These are phyloP conservation scores for Cucurbita moschata DNA, from an alignment of 306 rosid genomes.

Conservation along the genomic window DNA sequence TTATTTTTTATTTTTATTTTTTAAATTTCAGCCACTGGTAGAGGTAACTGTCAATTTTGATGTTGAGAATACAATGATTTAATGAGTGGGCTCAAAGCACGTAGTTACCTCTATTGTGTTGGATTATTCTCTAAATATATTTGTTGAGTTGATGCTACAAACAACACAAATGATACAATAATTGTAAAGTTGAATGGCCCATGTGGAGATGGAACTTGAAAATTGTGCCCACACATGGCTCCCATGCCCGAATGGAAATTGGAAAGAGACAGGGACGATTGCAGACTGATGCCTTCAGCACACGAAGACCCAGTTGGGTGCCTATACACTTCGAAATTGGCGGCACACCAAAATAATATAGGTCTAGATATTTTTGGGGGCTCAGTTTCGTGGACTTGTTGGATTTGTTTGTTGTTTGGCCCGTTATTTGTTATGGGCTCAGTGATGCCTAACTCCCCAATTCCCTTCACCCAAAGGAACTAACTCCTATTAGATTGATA, in stretches of 20 bases:
- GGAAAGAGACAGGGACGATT: background rate
- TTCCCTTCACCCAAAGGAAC: no score
- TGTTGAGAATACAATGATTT: background rate
- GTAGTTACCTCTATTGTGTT: background rate
- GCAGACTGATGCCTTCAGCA: background rate
- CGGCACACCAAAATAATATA: no score
- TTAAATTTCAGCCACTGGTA: background rate
- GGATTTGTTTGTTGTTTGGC: background rate
- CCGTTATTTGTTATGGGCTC: background rate
- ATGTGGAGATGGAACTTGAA: no score
- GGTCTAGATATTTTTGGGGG: background rate
- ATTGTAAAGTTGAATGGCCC: no score
- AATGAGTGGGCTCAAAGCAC: background rate
- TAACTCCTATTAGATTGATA: no score
- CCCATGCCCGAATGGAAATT: background rate
- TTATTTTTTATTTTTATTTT: background rate
- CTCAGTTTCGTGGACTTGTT: background rate
- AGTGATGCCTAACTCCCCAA: no score
- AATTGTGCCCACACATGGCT: background rate
- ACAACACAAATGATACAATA: background rate
- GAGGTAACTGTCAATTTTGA: constrained; percentile 1
- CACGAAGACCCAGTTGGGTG: no score
- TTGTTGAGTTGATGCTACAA: background rate
- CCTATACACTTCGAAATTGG: no score
- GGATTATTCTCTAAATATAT: background rate